Conservation (phyloP, 371 early-diverging fungal species). For the Thermomucor indicae-seudaticae region DNA sequence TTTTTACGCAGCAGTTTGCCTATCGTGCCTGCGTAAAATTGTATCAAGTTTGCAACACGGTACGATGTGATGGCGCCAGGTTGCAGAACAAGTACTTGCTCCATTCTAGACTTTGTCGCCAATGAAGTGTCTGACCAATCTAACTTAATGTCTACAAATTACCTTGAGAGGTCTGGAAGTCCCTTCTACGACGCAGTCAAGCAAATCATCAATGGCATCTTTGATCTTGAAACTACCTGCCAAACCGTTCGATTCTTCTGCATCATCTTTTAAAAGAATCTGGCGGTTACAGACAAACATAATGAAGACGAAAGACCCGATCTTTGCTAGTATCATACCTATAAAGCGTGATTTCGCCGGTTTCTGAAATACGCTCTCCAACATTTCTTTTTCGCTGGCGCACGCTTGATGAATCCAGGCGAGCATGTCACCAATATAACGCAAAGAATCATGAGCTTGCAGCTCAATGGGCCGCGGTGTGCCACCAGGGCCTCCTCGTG, state of each 20-base stretch:
- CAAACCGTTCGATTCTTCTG: background rate
- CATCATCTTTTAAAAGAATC: too few relatives aligned
- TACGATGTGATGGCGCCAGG: slow-evolving; percentile 68
- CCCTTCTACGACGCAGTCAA: slow-evolving; percentile 75
- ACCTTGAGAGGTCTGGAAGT: slow-evolving; percentile 75
- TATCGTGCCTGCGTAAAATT: slow-evolving; percentile 73
- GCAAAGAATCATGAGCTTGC: slow-evolving; percentile 85
- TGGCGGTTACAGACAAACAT: background rate
- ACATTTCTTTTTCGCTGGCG: slow-evolving; percentile 83
- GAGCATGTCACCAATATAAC: slow-evolving; percentile 92
- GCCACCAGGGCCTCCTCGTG: slow-evolving; percentile 82
- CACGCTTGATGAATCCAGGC: slow-evolving; percentile 95
- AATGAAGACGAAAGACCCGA: too few relatives aligned
- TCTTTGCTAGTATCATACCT: too few relatives aligned
- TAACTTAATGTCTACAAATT: background rate
- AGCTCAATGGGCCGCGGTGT: slow-evolving; percentile 88
- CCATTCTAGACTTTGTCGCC: slow-evolving; percentile 58
- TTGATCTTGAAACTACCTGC: slow-evolving; percentile 8
- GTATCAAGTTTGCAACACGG: slow-evolving; percentile 68
- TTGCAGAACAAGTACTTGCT: slow-evolving; percentile 71
- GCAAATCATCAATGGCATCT: slow-evolving; percentile 40
- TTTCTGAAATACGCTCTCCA: slow-evolving; percentile 66
- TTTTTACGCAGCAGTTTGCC: slow-evolving; percentile 54
- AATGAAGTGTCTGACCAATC: background rate
- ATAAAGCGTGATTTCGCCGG: too few relatives aligned